A percentile compares a stretch with the other conserved stretches of the same genome.
Evolutionary conservation across 495 filamentous ascomycete species (phyloP).

Genomic region (Bathelium albidoporum): DNA sequence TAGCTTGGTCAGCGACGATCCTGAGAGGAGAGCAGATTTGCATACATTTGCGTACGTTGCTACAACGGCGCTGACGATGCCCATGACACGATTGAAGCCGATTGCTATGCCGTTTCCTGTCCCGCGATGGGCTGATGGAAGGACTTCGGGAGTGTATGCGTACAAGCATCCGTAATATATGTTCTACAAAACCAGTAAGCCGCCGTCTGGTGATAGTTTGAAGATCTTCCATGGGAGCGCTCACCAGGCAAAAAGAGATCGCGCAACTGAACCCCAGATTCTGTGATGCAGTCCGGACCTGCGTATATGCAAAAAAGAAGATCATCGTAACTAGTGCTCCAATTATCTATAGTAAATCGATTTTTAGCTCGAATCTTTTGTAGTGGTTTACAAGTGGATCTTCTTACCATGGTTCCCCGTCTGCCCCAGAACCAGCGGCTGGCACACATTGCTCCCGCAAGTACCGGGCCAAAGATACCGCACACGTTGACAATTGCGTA

Average conservation of each 20-base stretch:
- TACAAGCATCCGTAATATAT: slow-evolving; percentile 42
- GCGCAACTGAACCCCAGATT: slow-evolving; percentile 56
- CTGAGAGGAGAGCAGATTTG: not conserved
- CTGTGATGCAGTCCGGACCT: slow-evolving; percentile 47
- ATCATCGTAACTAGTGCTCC: slow-evolving; percentile 36
- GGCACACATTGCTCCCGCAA: slow-evolving; percentile 56
- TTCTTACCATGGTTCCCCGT: slow-evolving; percentile 49
- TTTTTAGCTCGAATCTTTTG: slow-evolving; percentile 38
- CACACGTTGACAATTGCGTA: slow-evolving; percentile 58
- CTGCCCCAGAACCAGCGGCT: slow-evolving; percentile 45
- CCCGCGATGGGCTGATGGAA: slow-evolving; percentile 58
- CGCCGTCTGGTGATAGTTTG: not conserved
- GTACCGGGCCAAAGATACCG: slow-evolving; percentile 53
- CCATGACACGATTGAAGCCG: slow-evolving; percentile 60
- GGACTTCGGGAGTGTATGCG: slow-evolving; percentile 48
- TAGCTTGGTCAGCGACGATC: not conserved
- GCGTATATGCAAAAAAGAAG: slow-evolving; percentile 63
- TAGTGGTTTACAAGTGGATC: not conserved
- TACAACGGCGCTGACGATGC: slow-evolving; percentile 58
- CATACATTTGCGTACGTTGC: slow-evolving; percentile 31
- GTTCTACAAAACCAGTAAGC: slow-evolving; percentile 6
- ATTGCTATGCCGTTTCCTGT: slow-evolving; percentile 64
- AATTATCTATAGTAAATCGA: slow-evolving; percentile 15
- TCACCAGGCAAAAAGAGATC: slow-evolving; percentile 50
- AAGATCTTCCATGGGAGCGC: not conserved